Evolutionary conservation across 768 basidiomycete genomes (phyloP), one percentile per base, ranked within the genome.

Genomic region (Amanita muscaria): DNA sequence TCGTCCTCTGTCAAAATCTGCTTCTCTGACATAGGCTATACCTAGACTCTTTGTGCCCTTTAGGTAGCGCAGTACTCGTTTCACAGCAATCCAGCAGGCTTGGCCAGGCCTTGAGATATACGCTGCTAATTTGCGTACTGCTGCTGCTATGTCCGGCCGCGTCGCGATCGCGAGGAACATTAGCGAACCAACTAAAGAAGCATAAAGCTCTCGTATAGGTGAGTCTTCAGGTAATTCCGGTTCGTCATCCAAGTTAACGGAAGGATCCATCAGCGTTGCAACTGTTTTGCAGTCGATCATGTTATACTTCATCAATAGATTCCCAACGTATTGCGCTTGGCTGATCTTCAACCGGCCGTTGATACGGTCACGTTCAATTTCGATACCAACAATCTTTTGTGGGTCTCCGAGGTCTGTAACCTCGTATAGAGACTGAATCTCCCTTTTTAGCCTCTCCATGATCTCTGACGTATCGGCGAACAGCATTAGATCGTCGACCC

Each of bases 1-100:
- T 50, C 87, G 89, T 58, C 88, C 86, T 52, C 80, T 85, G 49
- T 40, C 55, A n/a, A 42, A 29, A 4, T 37, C 31, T 46, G 10
- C 11, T 42, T 35, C 29, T 53, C 25, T 9, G 44, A 35, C 4
- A 18, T 30, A 8, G 23, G 14, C 32, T 31, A 29, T 35, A 29
- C 19, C 18, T 40, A 19, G 23, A 36, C n/a, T n/a, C n/a, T n/a
- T n/a, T n/a, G n/a, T n/a, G n/a, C n/a, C n/a, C n/a, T n/a, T n/a
- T n/a, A n/a, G n/a, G n/a, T n/a, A n/a, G n/a, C n/a, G n/a, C n/a
- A n/a, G n/a, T n/a, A n/a, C n/a, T 29, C 59, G 59, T 41, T 62
- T 63, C 3, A 61, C 59, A 9, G 62, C 65, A 3, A 56, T 45
- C 62, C 65, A 68, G 46, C 72, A 69, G 1, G 44, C 44, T 8